Conservation (phyloP, 2,329 filamentous ascomycete species). For the Fusarium staphyleae region DNA sequence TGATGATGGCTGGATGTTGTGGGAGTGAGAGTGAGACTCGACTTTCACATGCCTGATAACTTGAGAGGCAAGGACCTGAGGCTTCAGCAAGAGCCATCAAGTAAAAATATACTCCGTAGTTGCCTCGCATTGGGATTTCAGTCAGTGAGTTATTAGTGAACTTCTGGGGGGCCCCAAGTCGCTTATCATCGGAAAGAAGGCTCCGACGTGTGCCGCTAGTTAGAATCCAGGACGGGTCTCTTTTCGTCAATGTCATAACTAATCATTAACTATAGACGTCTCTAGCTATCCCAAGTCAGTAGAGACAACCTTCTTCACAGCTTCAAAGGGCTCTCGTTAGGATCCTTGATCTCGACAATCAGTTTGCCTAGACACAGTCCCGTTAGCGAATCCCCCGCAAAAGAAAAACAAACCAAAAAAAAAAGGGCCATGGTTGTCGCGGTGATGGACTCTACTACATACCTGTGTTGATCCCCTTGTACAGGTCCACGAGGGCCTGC, state of each 20-base stretch:
- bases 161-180: no score
- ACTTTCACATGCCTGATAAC: no score
- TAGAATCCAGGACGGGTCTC: no score
- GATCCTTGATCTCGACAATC: constrained; percentile 44
- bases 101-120: no score
- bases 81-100: no score
- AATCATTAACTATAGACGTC: constrained; percentile 31
- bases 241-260: constrained; percentile 1
- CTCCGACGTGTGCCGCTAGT: no score
- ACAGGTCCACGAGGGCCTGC: constrained; percentile 68
- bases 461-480: constrained; percentile 72
- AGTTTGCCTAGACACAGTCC: constrained; percentile 53
- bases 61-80: no score
- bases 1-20: no score
- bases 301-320: constrained; percentile 24
- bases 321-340: constrained; percentile 43
- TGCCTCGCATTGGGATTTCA: no score
- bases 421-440: not conserved
- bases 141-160: no score
- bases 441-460: not conserved
- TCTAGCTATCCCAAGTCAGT: constrained; percentile 2
- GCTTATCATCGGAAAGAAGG: no score
- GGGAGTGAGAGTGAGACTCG: no score
- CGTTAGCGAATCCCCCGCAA: not conserved
- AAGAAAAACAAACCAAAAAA: not conserved